These are phyloP conservation scores for Xylariaceae sp. DNA, from an alignment of 2,329 filamentous ascomycete genomes.

Conservation along the genomic window DNA sequence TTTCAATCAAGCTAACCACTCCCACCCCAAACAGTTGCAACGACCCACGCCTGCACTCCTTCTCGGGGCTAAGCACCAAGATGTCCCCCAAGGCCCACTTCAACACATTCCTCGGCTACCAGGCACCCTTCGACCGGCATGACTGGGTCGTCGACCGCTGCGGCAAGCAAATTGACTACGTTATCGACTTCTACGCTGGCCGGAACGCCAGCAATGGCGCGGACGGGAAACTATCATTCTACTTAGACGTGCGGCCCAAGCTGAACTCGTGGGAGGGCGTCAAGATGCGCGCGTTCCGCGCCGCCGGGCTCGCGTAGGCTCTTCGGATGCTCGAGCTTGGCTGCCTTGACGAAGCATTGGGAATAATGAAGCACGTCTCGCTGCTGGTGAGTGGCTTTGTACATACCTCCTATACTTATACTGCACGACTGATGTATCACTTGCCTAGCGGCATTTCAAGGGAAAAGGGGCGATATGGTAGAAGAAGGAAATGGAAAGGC, in stretches of 20 bases:
- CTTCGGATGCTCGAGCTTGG: background rate
- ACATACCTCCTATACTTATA: conserved; percentile 13
- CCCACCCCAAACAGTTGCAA: conserved; percentile 50
- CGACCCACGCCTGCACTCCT: conserved; percentile 78
- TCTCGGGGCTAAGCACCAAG: conserved; percentile 65
- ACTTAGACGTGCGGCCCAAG: conserved; percentile 65
- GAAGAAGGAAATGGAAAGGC: conserved; percentile 3
- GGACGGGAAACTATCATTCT: conserved; percentile 53
- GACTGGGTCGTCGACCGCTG: conserved; percentile 97
- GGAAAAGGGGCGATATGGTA: background rate
- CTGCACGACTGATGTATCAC: conserved; percentile 23
- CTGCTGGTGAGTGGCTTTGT: conserved; percentile 14
- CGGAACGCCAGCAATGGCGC: conserved; percentile 40
- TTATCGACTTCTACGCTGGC: conserved; percentile 97
- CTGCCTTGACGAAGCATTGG: no score
- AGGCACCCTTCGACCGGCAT: conserved; percentile 87
- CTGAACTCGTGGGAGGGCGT: conserved; percentile 64
- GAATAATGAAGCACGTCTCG: background rate
- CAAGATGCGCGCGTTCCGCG: conserved; percentile 58
- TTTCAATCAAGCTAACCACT: background rate
- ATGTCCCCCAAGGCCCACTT: conserved; percentile 80
- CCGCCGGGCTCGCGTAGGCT: conserved; percentile 45
- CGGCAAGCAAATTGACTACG: conserved; percentile 80
- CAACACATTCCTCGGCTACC: conserved; percentile 83
- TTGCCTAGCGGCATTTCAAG: background rate